phyloP scores from a whole-genome alignment of 2,329 filamentous ascomycete species.

The Colletotrichum chlorophyti region DNA sequence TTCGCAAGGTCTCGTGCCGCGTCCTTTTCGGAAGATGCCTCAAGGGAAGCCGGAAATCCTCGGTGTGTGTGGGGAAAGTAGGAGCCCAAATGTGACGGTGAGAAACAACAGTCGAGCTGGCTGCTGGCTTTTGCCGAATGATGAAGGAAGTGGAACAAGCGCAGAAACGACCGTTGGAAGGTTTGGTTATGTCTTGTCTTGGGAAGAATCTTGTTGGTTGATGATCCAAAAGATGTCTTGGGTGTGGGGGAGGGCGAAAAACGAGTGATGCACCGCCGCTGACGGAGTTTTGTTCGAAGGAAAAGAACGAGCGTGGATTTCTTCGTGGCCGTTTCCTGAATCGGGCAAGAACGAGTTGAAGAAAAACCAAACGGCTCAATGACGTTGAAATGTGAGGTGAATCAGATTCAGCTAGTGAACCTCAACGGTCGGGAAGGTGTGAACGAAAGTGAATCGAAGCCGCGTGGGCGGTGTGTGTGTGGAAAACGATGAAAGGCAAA shows the following conservation, averaged over 20 bases:
- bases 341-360: not conserved
- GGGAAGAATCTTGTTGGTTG: too few relatives aligned
- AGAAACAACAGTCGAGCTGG: too few relatives aligned
- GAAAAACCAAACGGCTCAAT: too few relatives aligned
- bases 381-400: not conserved
- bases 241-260: conserved; percentile 1
- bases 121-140: conserved; percentile 1
- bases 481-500: too few relatives aligned
- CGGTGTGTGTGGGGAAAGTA: conserved; percentile 1
- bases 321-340: not conserved
- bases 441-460: conserved; percentile 1
- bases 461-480: too few relatives aligned
- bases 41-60: conserved; percentile 12
- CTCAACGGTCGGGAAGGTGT: too few relatives aligned
- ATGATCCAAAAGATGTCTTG: too few relatives aligned
- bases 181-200: not conserved
- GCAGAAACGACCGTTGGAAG: conserved; percentile 2
- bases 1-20: conserved; percentile 26
- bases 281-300: conserved; percentile 16
- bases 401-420: too few relatives aligned
- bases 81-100: too few relatives aligned
- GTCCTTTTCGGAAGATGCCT: conserved; percentile 27
- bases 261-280: conserved; percentile 24
- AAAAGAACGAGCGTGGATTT: conserved; percentile 20
- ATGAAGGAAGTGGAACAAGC: conserved; percentile 18